Base-by-base conservation (phyloP, 73 alveolate genomes). In the Paraurostyla sp. region DNA sequence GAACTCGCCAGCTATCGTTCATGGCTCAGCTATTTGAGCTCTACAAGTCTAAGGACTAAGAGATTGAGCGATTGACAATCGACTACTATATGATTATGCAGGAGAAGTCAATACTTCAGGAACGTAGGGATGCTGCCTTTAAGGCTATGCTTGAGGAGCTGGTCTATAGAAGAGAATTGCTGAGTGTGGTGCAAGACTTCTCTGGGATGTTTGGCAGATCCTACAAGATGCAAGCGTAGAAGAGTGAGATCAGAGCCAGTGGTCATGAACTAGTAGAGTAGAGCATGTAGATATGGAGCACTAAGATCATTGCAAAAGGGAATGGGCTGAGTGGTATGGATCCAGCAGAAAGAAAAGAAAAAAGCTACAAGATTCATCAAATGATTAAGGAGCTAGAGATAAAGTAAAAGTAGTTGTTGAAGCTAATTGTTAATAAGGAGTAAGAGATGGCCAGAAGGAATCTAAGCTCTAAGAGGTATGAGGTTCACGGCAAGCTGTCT, bases 71-170 rank as follows among this genome's bases (percentile, higher is more conserved):
- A 52, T 57, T 78, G 25, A 4, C 78, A 30, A 29, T 78, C n/a
- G 9, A 32, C 7, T 78, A 51, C 27, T 40, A 78, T n/a, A 49
- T 78, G 78, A 54, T 46, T 54, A 60, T 40, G 60, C 27, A 78
- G 50, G 89, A 78, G 29, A 78, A 54, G 40, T 54, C 49, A 22
- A 50, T 78, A 7, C 45, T 78, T 20, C 80, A 49, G 13, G 13
- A 78, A 42, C 49, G 89, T 33, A 78, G 89, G 52, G 89, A 78
- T 54, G 63, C n/a, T 1, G 80, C 65, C 9, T 78, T 78, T 35
- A 78, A 54, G 20, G 43, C 32, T 20, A 6, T 78, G 23, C 65
- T 78, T 27, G 89, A 78, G 65, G n/a, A 51, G 16, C 29, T 51
- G 78, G 78, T 52, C 2, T 76, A 78, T 18, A 25, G 89, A 32